These are phyloP conservation scores for Annulohypoxylon maeteangense DNA, from an alignment of 495 filamentous ascomycete species.

Conservation along the genomic window DNA sequence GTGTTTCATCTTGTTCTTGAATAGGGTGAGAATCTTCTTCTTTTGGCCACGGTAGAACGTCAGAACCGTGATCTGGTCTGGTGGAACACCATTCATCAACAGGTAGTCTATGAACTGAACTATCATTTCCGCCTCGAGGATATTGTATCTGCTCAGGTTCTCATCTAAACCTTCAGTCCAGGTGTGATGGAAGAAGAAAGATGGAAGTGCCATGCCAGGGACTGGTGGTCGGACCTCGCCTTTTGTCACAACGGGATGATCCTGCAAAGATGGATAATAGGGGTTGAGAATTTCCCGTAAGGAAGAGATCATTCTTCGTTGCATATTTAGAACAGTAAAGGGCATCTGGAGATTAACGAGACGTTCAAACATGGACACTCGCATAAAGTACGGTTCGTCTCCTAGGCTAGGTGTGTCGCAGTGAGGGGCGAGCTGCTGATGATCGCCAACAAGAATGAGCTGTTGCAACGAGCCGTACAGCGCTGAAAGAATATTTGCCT, in stretches of 20 bases:
- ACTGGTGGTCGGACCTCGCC: conserved; percentile 64
- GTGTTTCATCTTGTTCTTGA: conserved; percentile 64
- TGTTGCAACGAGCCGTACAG: conserved; percentile 65
- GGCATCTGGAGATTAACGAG: conserved; percentile 75
- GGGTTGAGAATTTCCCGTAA: conserved; percentile 69
- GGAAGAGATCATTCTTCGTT: conserved; percentile 78
- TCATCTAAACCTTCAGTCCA: conserved; percentile 74
- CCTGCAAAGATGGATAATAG: conserved; percentile 73
- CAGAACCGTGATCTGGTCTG: conserved; percentile 78
- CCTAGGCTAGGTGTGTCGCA: conserved; percentile 70
- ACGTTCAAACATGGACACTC: conserved; percentile 66
- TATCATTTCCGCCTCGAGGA: conserved; percentile 81
- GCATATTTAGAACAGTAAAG: conserved; percentile 69
- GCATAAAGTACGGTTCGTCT: conserved; percentile 72
- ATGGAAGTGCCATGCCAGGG: conserved; percentile 78
- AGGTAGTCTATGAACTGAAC: conserved; percentile 78
- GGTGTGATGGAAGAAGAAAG: conserved; percentile 77
- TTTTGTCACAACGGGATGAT: conserved; percentile 74
- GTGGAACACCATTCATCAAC: conserved; percentile 67
- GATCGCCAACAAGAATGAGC: conserved; percentile 67
- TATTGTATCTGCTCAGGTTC: conserved; percentile 76
- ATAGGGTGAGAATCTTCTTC: conserved; percentile 65
- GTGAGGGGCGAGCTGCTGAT: conserved; percentile 63
- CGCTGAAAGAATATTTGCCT: conserved; percentile 65
- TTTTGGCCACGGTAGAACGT: conserved; percentile 94